phyloP scores from a whole-genome alignment of 2,329 filamentous ascomycete species.

The Fusarium camptoceras region DNA sequence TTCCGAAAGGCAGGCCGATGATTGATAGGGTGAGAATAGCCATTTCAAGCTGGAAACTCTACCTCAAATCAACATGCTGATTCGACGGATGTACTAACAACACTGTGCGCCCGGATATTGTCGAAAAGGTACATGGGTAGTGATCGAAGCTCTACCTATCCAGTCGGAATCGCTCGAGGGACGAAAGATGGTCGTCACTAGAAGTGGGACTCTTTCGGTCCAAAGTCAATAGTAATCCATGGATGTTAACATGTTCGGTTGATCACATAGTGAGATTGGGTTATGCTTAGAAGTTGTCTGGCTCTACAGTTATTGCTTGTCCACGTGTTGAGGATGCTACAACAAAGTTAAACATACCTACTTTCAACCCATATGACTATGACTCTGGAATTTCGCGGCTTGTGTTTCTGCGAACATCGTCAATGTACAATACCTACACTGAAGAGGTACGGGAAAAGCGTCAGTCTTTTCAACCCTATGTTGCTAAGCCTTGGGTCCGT shows the following conservation, averaged over 20 bases:
- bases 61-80: not conserved
- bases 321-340: not conserved
- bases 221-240: not conserved
- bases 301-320: not conserved
- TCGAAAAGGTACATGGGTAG: not conserved
- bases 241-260: not conserved
- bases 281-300: conserved; percentile 1
- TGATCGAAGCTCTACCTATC: conserved; percentile 3
- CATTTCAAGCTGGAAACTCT: conserved; percentile 18
- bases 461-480: conserved; percentile 20
- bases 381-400: not conserved
- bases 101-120: not conserved
- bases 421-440: not conserved
- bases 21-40: not conserved
- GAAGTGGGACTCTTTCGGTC: not conserved
- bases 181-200: not conserved
- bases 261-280: not conserved
- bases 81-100: not conserved
- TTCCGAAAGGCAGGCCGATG: not conserved
- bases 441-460: not conserved
- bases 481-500: conserved; percentile 5
- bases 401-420: not conserved
- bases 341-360: not conserved
- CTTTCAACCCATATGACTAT: not conserved
- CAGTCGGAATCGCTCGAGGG: not conserved